Percentiles rank a stretch among this genome's conserved stretches.
Conservation (phyloP, 1,139 yeast species). For the Maudiozyma humilis region DNA sequence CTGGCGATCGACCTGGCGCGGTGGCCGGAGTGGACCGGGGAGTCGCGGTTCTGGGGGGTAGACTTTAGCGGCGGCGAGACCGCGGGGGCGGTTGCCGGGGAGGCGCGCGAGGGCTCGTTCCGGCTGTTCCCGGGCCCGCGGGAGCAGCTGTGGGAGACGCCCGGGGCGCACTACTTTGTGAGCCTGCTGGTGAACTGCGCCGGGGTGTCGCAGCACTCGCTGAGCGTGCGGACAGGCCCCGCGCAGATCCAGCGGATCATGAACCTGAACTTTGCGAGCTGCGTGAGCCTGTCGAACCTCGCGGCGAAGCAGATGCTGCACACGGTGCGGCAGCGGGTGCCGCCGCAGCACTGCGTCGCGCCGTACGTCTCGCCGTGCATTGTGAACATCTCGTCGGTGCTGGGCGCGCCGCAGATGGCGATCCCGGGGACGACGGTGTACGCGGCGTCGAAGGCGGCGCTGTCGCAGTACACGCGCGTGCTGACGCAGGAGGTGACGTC, state of each 20-base stretch:
- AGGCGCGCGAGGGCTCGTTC: neutral
- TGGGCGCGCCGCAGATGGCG: constrained; percentile 32
- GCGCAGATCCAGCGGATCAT: constrained; percentile 43
- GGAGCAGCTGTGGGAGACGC: neutral
- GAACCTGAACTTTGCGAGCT: constrained; percentile 55
- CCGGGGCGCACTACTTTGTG: constrained; percentile 11
- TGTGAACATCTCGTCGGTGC: constrained; percentile 66
- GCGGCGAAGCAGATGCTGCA: constrained; percentile 44
- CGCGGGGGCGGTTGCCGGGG: neutral
- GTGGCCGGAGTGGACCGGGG: constrained; percentile 26
- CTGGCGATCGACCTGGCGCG: constrained; percentile 46
- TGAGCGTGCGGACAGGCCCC: constrained; percentile 42
- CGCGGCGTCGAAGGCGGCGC: constrained; percentile 74
- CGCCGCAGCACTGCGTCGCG: neutral
- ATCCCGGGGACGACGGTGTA: constrained; percentile 66
- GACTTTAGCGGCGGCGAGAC: constrained; percentile 11
- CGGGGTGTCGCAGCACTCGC: constrained; percentile 59
- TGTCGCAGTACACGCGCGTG: constrained; percentile 56
- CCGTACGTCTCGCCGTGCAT: constrained; percentile 32
- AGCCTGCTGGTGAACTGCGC: constrained; percentile 62
- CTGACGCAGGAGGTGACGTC: constrained; percentile 55
- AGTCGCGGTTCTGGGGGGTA: constrained; percentile 8
- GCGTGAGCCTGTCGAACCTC: constrained; percentile 51
- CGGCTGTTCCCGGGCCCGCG: neutral
- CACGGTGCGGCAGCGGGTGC: constrained; percentile 13